Evolutionary conservation across 306 rosid genomes (phyloP), one percentile per base, ranked within the genome.

Genomic region (Leucaena leucocephala): DNA sequence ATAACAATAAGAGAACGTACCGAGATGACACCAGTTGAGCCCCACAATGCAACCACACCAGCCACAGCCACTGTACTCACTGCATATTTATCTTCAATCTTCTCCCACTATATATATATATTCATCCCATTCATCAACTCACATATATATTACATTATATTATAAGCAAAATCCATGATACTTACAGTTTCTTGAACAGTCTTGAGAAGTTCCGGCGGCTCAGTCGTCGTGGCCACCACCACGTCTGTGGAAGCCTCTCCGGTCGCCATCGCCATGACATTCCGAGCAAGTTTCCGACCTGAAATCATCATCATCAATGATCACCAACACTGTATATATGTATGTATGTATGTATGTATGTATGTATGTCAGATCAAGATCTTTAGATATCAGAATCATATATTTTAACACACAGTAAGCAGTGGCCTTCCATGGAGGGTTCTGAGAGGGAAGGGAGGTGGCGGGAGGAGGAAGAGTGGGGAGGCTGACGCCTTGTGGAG

Each of bases 1-100:
- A 46, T n/a, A n/a, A n/a, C n/a, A n/a, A n/a, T 27, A 27, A 72
- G 7, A 82, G 77, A 77, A 76, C 81, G 80, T 84, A 95, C 98
- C 57, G 94, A 92, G 64, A 95, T 86, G 83, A 90, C 7, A 16
- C 99, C 99, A 22, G 88, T 44, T 73, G 92, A 91, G 61, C 82
- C 90, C 97, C 92, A 89, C 34, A 91, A 69, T 44, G 86, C 98
- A 73, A 92, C 78, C 52, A 35, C 89, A 73, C 68, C 89, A 78
- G 90, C 91, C 54, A 93, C 84, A 1, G 58, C 93, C 71, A 95
- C 86, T 69, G 96, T 84, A 80, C 87, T 81, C 83, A 95, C 89
- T 69, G 96, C 98, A 87, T 95, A 93, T 81, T 93, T 95, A 76
- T 95, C 99, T 40, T 95, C 99, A 68, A 90, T 90, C 82, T 93